phyloP scores from a whole-genome alignment of 129 eudicot species.

The sunflower (Helianthus annuus) region HanXRQr2.0-SUNRISE NC_035449.2:60891909-60892408 shows the following conservation, averaged over 20 bases:
- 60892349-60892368: not conserved
- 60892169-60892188: not conserved
- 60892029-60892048: constrained; percentile 2
- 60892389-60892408: not conserved
- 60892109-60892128: not conserved
- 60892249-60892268: not conserved
- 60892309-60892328: not conserved
- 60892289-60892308: not conserved
- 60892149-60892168: constrained; percentile 25
- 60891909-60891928: not conserved
- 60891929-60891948: constrained; percentile 4
- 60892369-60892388: constrained; percentile 5
- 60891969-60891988: constrained; percentile 25
- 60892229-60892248: not conserved
- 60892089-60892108: constrained; percentile 5
- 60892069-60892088: not conserved
- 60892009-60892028: constrained; percentile 19
- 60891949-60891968: constrained; percentile 6
- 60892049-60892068: not conserved
- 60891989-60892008: constrained; percentile 12
- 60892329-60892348: too few species aligned
- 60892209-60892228: not conserved
- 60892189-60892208: not conserved
- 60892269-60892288: not conserved
- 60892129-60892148: not conserved